phyloP scores from a whole-genome alignment of 2,329 filamentous ascomycete species.

The Penicillium glabrum region DNA sequence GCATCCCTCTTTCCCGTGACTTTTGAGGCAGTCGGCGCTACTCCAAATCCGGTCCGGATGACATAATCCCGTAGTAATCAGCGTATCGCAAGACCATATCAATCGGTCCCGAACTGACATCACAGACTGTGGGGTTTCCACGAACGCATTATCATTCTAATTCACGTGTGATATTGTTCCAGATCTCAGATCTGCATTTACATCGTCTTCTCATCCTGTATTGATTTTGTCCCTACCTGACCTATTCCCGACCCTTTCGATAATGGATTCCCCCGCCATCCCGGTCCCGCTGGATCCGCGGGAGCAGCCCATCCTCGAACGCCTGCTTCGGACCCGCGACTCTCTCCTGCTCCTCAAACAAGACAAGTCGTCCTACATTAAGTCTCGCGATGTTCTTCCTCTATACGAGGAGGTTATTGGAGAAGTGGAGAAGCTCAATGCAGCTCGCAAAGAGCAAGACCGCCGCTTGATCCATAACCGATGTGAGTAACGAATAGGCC shows the following conservation, averaged over 20 bases:
- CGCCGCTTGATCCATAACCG: slow-evolving; percentile 62
- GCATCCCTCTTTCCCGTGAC: slow-evolving; percentile 18
- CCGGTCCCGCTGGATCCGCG: slow-evolving; percentile 61
- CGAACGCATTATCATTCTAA: slow-evolving; percentile 1
- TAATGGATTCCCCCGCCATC: slow-evolving; percentile 61
- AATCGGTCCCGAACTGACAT: slow-evolving; percentile 25
- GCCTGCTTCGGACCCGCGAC: slow-evolving; percentile 56
- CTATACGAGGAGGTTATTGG: slow-evolving; percentile 62
- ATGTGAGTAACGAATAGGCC: slow-evolving; percentile 40
- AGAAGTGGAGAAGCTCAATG: slow-evolving; percentile 61
- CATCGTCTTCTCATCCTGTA: not conserved
- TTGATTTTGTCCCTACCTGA: not conserved
- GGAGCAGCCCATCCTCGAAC: slow-evolving; percentile 66
- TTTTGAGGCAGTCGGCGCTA: slow-evolving; percentile 7
- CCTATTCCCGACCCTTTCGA: slow-evolving; percentile 3
- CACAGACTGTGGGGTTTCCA: slow-evolving; percentile 23
- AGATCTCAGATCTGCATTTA: not conserved
- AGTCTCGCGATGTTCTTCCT: slow-evolving; percentile 63
- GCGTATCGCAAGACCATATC: slow-evolving; percentile 20
- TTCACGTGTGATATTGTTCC: not conserved
- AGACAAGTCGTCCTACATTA: slow-evolving; percentile 66
- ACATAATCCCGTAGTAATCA: slow-evolving; percentile 22
- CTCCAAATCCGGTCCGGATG: slow-evolving; percentile 19
- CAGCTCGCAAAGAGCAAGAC: slow-evolving; percentile 51
- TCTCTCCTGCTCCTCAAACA: slow-evolving; percentile 62